A percentile compares a stretch with the other conserved stretches of the same genome.
phyloP scores from a whole-genome alignment of 140 eudicot species.

The Bidens hawaiensis region DNA sequence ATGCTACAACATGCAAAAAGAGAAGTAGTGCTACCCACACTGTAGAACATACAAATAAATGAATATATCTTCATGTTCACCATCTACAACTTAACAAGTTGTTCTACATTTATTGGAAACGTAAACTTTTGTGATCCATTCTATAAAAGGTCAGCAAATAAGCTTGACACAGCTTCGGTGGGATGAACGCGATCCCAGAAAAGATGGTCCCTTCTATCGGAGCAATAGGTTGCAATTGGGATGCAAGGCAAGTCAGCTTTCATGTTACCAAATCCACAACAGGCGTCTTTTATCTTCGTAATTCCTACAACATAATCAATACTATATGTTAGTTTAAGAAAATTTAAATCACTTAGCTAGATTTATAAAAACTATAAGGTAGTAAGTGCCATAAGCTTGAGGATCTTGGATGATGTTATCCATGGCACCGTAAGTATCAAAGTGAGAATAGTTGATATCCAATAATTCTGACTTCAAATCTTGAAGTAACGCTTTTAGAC shows the following conservation, averaged over 20 bases:
- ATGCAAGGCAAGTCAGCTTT: slow-evolving; percentile 50
- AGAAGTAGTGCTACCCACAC: too few relatives aligned
- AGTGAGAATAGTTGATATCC: slow-evolving; percentile 37
- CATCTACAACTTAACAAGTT: slow-evolving; percentile 29
- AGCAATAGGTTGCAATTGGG: slow-evolving; percentile 45
- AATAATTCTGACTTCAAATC: slow-evolving; percentile 25
- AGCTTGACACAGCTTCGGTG: slow-evolving; percentile 34
- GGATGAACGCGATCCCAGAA: slow-evolving; percentile 70
- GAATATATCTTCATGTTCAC: background rate
- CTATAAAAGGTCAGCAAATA: slow-evolving; percentile 28
- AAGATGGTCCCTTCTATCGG: slow-evolving; percentile 42
- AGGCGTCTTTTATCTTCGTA: slow-evolving; percentile 45
- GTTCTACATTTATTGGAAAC: slow-evolving; percentile 36
- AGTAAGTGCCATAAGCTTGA: slow-evolving; percentile 29
- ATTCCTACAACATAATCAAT: slow-evolving; percentile 36
- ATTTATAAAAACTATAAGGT: background rate
- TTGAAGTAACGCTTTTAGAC: slow-evolving; percentile 22
- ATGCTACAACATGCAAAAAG: too few relatives aligned
- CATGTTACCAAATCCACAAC: slow-evolving; percentile 64
- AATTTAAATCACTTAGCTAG: background rate
- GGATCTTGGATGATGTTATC: slow-evolving; percentile 36
- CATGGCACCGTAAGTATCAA: slow-evolving; percentile 41
- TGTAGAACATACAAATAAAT: too few relatives aligned
- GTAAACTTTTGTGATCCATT: slow-evolving; percentile 26
- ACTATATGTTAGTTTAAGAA: background rate